Evolutionary conservation across 2,329 filamentous ascomycete genomes (phyloP).

Genomic region (Calonectria hongkongensis): DNA sequence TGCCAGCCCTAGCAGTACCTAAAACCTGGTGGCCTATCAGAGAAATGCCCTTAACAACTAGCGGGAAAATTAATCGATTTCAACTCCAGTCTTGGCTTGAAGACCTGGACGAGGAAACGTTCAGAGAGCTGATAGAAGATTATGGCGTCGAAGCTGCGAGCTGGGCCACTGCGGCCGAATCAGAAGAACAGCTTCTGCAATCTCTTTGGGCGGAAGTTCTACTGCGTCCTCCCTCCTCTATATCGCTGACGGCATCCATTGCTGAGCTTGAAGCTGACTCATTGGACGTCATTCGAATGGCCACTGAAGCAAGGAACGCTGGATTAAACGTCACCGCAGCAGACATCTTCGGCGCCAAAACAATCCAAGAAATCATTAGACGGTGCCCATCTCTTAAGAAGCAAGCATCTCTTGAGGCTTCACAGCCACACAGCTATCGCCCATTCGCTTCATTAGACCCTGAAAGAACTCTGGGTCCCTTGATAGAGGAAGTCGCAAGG

Average conservation of each 20-base stretch:
- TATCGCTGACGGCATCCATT: neutral
- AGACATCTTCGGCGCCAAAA: neutral
- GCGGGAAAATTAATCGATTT: neutral
- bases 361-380: neutral
- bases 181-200: neutral
- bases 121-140: neutral
- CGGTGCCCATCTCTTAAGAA: neutral
- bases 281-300: neutral
- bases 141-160: neutral
- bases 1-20: neutral
- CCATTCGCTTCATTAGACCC: neutral
- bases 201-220: neutral
- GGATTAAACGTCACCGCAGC: neutral
- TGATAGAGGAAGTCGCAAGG: neutral
- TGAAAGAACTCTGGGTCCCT: neutral
- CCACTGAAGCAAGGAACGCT: neutral
- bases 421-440: neutral
- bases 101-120: neutral
- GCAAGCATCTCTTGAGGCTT: neutral
- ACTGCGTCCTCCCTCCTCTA: neutral
- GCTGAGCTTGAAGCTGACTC: neutral
- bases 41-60: neutral
- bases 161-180: neutral
- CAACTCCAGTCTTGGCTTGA: neutral
- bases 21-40: constrained; percentile 5